These are phyloP conservation scores for Fusarium transvaalense DNA, from an alignment of 2,329 filamentous ascomycete genomes.

Conservation along the genomic window DNA sequence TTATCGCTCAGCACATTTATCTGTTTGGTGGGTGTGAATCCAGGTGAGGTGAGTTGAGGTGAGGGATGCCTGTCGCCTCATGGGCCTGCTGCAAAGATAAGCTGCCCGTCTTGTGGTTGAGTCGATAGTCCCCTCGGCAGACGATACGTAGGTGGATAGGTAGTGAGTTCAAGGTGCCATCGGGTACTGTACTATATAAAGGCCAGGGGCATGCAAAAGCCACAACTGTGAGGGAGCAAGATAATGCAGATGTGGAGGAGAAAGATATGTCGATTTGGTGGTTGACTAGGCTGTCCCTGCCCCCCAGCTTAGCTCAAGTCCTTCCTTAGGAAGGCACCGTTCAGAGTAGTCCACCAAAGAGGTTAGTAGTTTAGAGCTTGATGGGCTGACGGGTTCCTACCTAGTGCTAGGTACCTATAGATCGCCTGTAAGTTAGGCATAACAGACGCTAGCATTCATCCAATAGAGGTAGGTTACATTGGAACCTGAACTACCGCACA, in stretches of 20 bases:
- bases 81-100: constrained; percentile 1
- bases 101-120: background rate
- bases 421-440: background rate
- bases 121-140: constrained; percentile 9
- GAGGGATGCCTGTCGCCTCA: constrained; percentile 26
- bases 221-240: constrained; percentile 27
- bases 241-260: background rate
- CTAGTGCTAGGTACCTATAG: constrained; percentile 10
- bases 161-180: constrained; percentile 21
- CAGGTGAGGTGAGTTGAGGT: constrained; percentile 7
- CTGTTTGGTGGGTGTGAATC: constrained; percentile 25
- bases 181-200: constrained; percentile 16
- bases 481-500: constrained; percentile 40
- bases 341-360: constrained; percentile 1
- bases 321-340: constrained; percentile 25
- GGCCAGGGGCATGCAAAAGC: constrained; percentile 11
- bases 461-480: constrained; percentile 12
- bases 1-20: constrained; percentile 36
- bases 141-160: background rate
- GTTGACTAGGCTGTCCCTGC: constrained; percentile 28
- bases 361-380: constrained; percentile 22
- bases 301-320: constrained; percentile 29
- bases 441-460: background rate
- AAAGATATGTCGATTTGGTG: constrained; percentile 15
- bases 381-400: constrained; percentile 13